Evolutionary conservation across 2,329 filamentous ascomycete genomes (phyloP), one percentile per base, ranked within the genome.

Genomic region (Aspergillus aculeatus): DNA sequence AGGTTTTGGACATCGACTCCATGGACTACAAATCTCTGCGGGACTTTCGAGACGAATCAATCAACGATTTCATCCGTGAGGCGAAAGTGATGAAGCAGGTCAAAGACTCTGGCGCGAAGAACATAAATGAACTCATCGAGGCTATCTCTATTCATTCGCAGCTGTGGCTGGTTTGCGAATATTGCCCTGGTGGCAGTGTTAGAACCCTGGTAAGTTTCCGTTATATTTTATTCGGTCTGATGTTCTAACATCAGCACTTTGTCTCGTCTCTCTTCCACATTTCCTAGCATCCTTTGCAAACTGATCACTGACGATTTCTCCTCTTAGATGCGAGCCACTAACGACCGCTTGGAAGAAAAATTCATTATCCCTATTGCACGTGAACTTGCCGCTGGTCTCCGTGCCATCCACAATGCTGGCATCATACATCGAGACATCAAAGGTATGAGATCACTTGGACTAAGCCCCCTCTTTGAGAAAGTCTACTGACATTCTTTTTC

Each of bases 361-460:
- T 88, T 82, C 70, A 85, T 88, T 63, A 83, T 87, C 47, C 83
- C 85, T 0, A 86, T 89, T 59, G 86, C 86, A 16, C 81, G 86
- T 50, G 86, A 89, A 69, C 77, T 89, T 16, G 86, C 85, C 10
- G 77, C 84, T 59, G 86, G 84, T 2, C 73, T 89, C 54, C 84
- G 83, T 67, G 85, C 83, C 44, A 83, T 88, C 31, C 86, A 89
- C 68, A 83, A 86, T 60, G 84, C 84, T n/a, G 85, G 85, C 5
- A 84, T 88, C 59, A 82, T 89, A 55, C 86, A 89, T 69, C 79
- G 86, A 67, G 86, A 89, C 74, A 80, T 89, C 55, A 89, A 89
- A 73, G 83, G 84, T 82, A 72, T 55, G 71, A 51, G 24, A 3
- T 29, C 12, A n/a, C 19, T 35, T 16, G 2, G 7, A 21, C 16